phyloP scores from a whole-genome alignment of 1,139 yeast species.

The Lodderomyces parapsilosis region DNA sequence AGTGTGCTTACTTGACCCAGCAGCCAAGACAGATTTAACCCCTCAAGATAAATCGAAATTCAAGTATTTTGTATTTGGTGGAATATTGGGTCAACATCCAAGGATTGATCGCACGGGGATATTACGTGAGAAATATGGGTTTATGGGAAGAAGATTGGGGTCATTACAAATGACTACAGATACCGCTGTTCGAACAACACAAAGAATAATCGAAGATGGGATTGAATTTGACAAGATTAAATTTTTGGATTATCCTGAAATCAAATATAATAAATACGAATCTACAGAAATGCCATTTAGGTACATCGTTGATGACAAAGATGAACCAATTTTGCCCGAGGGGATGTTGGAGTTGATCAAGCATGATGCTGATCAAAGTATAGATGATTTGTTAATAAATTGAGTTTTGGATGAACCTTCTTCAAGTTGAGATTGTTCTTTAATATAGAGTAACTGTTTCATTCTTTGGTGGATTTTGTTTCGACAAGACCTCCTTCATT shows the following conservation, averaged over 20 bases:
- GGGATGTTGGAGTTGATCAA: constrained; percentile 90
- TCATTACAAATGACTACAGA: constrained; percentile 95
- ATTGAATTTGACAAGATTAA: constrained; percentile 65
- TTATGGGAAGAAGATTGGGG: constrained; percentile 83
- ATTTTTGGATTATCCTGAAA: constrained; percentile 92
- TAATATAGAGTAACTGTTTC: constrained; percentile 19
- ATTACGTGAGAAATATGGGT: constrained; percentile 73
- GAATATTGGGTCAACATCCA: constrained; percentile 95
- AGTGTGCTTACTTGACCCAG: constrained; percentile 86
- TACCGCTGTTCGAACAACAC: constrained; percentile 91
- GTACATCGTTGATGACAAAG: constrained; percentile 64
- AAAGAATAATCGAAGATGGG: constrained; percentile 61
- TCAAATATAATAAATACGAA: constrained; percentile 81
- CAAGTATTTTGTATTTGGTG: constrained; percentile 93
- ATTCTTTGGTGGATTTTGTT: constrained; percentile 19
- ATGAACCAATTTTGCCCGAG: constrained; percentile 79
- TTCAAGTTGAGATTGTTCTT: too few species aligned
- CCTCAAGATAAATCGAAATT: constrained; percentile 67
- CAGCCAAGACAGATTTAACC: constrained; percentile 68
- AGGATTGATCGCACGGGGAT: constrained; percentile 95
- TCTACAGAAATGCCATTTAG: constrained; percentile 98
- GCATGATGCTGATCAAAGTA: constrained; percentile 75
- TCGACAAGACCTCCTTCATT: constrained; percentile 49
- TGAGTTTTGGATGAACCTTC: constrained; percentile 5
- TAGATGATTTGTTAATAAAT: constrained; percentile 56